Conservation (phyloP, 2,329 filamentous ascomycete genomes). For the Penicillium sp. region DNA sequence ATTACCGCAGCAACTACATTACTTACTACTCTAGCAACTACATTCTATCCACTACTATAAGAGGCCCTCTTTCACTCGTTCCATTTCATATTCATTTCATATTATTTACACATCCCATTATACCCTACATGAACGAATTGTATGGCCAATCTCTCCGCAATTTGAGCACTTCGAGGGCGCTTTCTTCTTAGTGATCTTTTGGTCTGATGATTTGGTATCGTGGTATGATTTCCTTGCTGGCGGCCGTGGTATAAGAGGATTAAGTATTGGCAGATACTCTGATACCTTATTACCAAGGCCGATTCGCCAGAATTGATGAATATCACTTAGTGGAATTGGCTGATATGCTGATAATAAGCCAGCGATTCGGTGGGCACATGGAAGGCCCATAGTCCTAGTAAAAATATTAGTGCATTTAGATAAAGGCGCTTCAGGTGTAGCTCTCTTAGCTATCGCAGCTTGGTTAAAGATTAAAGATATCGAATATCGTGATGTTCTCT, state of each 20-base stretch:
- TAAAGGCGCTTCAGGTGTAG: no score
- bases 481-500: no score
- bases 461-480: no score
- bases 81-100: no score
- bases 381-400: no score
- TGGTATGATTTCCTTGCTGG: no score
- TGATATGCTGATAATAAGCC: slow-evolving; percentile 2
- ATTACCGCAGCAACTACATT: no score
- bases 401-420: no score
- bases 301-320: background rate
- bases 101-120: background rate
- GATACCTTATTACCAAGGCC: background rate
- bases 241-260: background rate
- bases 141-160: slow-evolving; percentile 1
- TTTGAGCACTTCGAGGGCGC: slow-evolving; percentile 1
- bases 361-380: slow-evolving; percentile 5
- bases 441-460: no score
- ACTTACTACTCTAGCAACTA: no score
- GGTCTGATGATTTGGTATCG: background rate
- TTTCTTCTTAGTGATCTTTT: background rate
- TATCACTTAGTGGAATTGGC: slow-evolving; percentile 4
- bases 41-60: no score
- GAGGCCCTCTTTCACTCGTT: no score
- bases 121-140: background rate
- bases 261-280: background rate